Conservation (phyloP, 1,284 basidiomycete species). For the Trichosporon ovoides region DNA sequence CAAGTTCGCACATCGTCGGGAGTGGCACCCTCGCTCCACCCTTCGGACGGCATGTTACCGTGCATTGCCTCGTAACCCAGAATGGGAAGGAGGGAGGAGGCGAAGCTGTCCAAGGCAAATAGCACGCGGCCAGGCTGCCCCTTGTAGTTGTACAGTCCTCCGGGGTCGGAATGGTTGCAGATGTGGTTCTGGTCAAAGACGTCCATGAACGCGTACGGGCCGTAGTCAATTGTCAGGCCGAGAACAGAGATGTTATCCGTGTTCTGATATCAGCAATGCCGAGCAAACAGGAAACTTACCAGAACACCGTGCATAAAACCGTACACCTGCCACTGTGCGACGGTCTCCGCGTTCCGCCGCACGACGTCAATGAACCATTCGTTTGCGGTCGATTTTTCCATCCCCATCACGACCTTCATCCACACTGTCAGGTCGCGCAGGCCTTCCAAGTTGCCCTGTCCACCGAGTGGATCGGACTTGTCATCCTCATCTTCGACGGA, state of each 20-base stretch:
- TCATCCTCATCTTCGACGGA: constrained; percentile 49
- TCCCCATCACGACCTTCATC: constrained; percentile 55
- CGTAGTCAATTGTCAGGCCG: constrained; percentile 89
- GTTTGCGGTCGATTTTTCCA: constrained; percentile 59
- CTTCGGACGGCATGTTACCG: constrained; percentile 55
- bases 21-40: constrained; percentile 63
- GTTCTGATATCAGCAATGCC: constrained; percentile 51
- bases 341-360: constrained; percentile 78
- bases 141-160: constrained; percentile 77
- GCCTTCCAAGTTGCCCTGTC: constrained; percentile 67
- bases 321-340: constrained; percentile 86
- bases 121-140: constrained; percentile 53
- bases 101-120: constrained; percentile 70
- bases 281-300: constrained; percentile 1
- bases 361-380: constrained; percentile 71
- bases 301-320: constrained; percentile 85
- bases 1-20: constrained; percentile 61
- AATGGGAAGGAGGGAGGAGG: constrained; percentile 68
- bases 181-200: constrained; percentile 77
- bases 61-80: constrained; percentile 65
- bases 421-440: constrained; percentile 69
- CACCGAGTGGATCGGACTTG: constrained; percentile 22
- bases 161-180: constrained; percentile 87
- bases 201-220: constrained; percentile 94
- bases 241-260: constrained; percentile 87